Base-by-base conservation (phyloP, 2,329 filamentous ascomycete genomes). In the Rutstroemia sp. region DNA sequence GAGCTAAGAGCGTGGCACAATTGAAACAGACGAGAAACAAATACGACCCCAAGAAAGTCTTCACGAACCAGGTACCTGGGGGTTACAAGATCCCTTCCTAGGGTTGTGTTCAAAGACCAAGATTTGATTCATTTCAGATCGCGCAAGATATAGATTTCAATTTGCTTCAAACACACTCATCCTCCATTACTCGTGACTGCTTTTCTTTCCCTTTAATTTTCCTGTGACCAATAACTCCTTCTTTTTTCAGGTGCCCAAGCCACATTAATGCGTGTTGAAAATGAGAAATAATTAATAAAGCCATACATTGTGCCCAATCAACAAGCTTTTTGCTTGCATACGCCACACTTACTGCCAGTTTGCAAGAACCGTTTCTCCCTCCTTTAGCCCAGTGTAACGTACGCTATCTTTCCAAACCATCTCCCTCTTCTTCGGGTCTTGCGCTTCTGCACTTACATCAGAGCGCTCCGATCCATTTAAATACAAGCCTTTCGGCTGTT, bases 371-470 rank as follows among this genome's bases (percentile, higher is more conserved):
- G 68, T 70, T 51, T 71, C 69, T 2, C 62, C 64, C 16, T 64
- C 67, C n/a, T 60, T 57, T 9, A 72, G 30, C 27, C 60, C 47
- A 1, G 37, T 39, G 46, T 61, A 66, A 1, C 55, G 53, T 50
- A 72, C 49, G 42, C 59, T 68, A 17, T 69, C 64, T 12, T 54
- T 58, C 71, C 72, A 73, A 54, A 73, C 25, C n/a, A 58, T 55
- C 21, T 58, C 67, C 41, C 68, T 64, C 52, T 71, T 70, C 25
- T 38, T 45, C 14, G 41, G 62, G 50, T 73, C 69, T 57, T 56
- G 65, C 1, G 69, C 64, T 46, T 72, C 72, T n/a, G 61, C 63
- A 14, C 64, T 63, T 3, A 65, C 67, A 48, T 65, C 63, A 3
- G 58, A 16, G 51, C 65, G 63, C 5, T 69, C 68, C 34, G 63